These are phyloP conservation scores for Botryotinia globosa DNA, from an alignment of 2,329 filamentous ascomycete genomes.

Conservation along the genomic window DNA sequence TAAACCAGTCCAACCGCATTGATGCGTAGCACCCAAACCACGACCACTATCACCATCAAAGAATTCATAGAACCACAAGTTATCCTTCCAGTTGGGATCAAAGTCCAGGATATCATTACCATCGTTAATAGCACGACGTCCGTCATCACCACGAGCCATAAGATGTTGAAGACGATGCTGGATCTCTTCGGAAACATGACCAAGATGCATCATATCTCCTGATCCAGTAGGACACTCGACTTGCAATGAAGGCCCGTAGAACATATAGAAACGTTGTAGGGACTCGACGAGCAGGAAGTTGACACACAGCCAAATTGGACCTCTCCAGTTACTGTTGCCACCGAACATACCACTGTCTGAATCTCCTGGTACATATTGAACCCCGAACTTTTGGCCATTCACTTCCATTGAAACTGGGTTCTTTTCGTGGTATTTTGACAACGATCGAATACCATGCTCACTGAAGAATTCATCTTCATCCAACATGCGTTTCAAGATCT, in stretches of 20 bases:
- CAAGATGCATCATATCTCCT: constrained; percentile 91
- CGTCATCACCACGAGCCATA: constrained; percentile 79
- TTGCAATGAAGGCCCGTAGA: constrained; percentile 84
- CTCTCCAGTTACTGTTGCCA: constrained; percentile 97
- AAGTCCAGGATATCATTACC: constrained; percentile 84
- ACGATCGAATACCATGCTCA: constrained; percentile 82
- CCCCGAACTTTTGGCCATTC: constrained; percentile 83
- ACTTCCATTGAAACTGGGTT: constrained; percentile 94
- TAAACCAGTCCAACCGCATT: constrained; percentile 94
- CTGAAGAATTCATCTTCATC: constrained; percentile 92
- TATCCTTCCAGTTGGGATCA: constrained; percentile 88
- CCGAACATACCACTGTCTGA: constrained; percentile 94
- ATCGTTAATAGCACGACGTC: constrained; percentile 82
- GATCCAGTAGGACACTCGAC: constrained; percentile 94
- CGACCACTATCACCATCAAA: constrained; percentile 91
- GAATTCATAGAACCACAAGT: constrained; percentile 96
- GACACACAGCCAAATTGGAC: constrained; percentile 92
- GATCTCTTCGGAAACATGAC: constrained; percentile 90
- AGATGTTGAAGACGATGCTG: constrained; percentile 93
- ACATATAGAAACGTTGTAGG: constrained; percentile 92
- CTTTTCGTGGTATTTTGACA: constrained; percentile 88
- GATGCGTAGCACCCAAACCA: constrained; percentile 87
- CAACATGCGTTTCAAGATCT: constrained; percentile 87
- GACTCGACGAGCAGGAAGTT: constrained; percentile 95
- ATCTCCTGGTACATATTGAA: constrained; percentile 90